Base-by-base conservation (phyloP, 108 stramenopile genomes). In the Fistulifera pelliculosa region DNA sequence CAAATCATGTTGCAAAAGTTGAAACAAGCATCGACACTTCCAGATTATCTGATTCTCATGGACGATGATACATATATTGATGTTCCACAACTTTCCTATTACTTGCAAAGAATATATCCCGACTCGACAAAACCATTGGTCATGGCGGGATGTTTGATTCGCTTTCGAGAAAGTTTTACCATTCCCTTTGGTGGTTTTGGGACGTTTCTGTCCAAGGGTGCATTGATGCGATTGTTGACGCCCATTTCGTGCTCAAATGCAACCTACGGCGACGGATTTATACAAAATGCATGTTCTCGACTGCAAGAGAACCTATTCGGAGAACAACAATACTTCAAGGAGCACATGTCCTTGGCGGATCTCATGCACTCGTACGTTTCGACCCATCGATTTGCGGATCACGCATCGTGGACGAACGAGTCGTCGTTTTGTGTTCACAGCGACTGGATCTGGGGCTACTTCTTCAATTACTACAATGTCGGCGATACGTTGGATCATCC, bases 261-360 rank as follows among this genome's bases (percentile, higher is more conserved):
- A 8, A 2, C 17, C 44, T 8, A 5, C 5, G 44, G 11, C 5
- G 44, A 45, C 11, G 44, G 11, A 8, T 45, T 45, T 11, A 22
- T 21, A 8, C 3, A 45, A 50, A 24, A 26, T 22, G 49, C 49
- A 2, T 50, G 49, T 50, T 19, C 2, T 22, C 17, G 23, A 50
- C 23, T 22, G 17, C 23, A 19, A 4, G 19, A 23, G 10, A 50
- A 50, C 22, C 24, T 22, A 2, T 26, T 50, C 22, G 49, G 49
- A 2, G 49, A 50, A 50, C 61, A 56, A 28, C 22, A 17, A 18
- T 38, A 56, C 27, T 62, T 62, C 26, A 39, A 27, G 26, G 19
- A 58, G 25, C 51, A 49, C 15, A 50, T 50, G 49, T 26, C 15
- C 22, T 22, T 24, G 15, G 2, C 23, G 17, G 22, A 50, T 2